phyloP scores from a whole-genome alignment of 441 rosid species.

The Arabidopsis hybrid region DNA sequence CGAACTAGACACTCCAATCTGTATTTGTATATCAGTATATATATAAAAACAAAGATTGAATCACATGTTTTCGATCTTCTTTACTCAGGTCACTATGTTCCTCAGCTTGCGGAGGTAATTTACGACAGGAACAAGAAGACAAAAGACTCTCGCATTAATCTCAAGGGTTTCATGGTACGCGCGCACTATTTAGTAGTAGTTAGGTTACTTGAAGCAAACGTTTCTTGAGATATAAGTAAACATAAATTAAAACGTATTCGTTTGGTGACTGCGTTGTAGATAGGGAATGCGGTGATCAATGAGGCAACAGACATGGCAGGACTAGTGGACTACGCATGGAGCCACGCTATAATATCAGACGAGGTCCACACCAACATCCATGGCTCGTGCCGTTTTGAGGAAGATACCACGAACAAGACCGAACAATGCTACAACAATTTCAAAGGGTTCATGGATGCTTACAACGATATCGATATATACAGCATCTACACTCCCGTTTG shows the following conservation, averaged over 20 bases:
- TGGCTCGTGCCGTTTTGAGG: constrained; percentile 50
- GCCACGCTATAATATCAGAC: constrained; percentile 67
- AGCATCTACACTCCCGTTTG: constrained; percentile 63
- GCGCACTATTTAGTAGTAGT: not conserved
- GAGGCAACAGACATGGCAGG: constrained; percentile 57
- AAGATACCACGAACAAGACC: constrained; percentile 22
- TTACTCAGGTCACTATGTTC: constrained; percentile 76
- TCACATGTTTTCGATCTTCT: not conserved
- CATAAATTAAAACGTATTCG: not conserved
- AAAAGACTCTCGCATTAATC: constrained; percentile 55
- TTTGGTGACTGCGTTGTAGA: constrained; percentile 42
- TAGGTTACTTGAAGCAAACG: not conserved
- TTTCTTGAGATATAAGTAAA: constrained; percentile 11
- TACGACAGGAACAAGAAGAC: constrained; percentile 57
- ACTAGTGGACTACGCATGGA: constrained; percentile 64
- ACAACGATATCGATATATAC: constrained; percentile 58
- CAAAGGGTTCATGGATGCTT: constrained; percentile 50
- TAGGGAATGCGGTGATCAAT: constrained; percentile 64
- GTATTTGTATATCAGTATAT: not conserved
- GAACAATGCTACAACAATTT: constrained; percentile 43
- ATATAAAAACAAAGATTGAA: not conserved
- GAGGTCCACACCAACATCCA: constrained; percentile 42
- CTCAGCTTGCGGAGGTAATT: constrained; percentile 77
- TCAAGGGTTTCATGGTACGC: constrained; percentile 86
- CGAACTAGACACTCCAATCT: not conserved